A percentile compares a stretch with the other conserved stretches of the same genome.
Conservation (phyloP, 352 stramenopile genomes). For the Globisporangium yorkense region DNA sequence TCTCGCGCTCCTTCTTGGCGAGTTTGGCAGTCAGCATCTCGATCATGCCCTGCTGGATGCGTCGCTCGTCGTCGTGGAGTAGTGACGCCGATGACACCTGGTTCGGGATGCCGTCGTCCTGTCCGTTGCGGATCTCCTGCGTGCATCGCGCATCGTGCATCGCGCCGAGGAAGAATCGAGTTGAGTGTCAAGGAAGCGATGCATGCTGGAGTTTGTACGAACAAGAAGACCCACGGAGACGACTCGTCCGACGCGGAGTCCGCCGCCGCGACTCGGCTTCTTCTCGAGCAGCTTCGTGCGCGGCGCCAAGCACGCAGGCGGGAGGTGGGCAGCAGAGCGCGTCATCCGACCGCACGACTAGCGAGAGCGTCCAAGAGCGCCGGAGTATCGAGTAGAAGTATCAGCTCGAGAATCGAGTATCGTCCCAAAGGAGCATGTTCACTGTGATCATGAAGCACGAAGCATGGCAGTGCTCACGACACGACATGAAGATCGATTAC, state of each 20-base stretch:
- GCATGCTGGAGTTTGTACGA: not conserved
- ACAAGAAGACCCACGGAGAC: constrained; percentile 29
- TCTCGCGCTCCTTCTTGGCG: constrained; percentile 59
- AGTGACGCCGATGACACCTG: constrained; percentile 17
- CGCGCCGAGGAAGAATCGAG: not conserved
- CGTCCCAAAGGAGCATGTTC: too few species aligned
- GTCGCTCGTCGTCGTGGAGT: constrained; percentile 41
- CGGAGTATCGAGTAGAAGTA: too few species aligned
- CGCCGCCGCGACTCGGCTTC: constrained; percentile 17
- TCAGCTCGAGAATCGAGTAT: too few species aligned
- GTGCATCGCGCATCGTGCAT: not conserved
- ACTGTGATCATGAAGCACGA: too few species aligned
- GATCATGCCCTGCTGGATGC: constrained; percentile 53
- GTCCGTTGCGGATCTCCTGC: constrained; percentile 28
- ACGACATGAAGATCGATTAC: too few species aligned
- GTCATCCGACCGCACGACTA: not conserved
- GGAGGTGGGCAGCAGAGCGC: not conserved
- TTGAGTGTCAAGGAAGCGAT: not conserved
- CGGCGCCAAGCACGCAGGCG: not conserved
- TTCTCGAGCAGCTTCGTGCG: constrained; percentile 8
- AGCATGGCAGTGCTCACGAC: too few species aligned
- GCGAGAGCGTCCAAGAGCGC: too few species aligned
- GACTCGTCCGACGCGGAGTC: constrained; percentile 45
- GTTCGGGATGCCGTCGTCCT: constrained; percentile 13
- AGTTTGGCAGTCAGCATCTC: constrained; percentile 60